A percentile compares a stretch with the other conserved stretches of the same genome.
Evolutionary conservation across 495 filamentous ascomycete species (phyloP).

Genomic region (Penicillium argentinense): DNA sequence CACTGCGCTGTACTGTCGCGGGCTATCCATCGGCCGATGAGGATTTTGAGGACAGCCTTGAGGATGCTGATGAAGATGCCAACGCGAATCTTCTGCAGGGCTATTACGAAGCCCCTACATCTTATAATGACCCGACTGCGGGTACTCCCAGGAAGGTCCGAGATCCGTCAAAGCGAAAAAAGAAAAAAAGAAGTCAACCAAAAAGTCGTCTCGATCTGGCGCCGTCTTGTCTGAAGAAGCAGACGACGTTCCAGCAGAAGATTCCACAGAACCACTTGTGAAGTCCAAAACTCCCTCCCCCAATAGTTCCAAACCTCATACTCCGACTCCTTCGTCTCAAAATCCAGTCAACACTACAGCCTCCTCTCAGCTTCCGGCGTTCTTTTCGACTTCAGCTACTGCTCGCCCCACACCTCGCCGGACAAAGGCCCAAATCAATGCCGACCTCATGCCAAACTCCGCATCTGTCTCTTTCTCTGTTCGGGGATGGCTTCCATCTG

Average conservation of each 20-base stretch:
- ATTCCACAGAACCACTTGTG: constrained; percentile 3
- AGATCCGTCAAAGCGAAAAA: constrained; percentile 37
- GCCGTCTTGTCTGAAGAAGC: constrained; percentile 28
- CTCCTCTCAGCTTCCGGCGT: constrained; percentile 21
- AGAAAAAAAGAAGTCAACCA: constrained; percentile 43
- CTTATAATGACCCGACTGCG: constrained; percentile 32
- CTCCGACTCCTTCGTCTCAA: constrained; percentile 21
- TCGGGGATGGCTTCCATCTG: constrained; percentile 93
- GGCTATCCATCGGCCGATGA: constrained; percentile 55
- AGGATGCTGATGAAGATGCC: constrained; percentile 41
- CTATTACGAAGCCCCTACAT: constrained; percentile 56
- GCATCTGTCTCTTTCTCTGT: constrained; percentile 87
- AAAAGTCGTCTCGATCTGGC: constrained; percentile 35
- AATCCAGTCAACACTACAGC: not conserved
- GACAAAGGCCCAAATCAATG: constrained; percentile 64
- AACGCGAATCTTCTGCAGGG: constrained; percentile 47
- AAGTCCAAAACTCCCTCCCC: constrained; percentile 21
- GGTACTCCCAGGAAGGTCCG: constrained; percentile 22
- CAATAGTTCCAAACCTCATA: constrained; percentile 29
- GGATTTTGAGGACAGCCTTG: constrained; percentile 58
- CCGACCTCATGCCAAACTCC: constrained; percentile 85
- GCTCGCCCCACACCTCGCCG: constrained; percentile 33
- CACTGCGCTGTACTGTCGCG: constrained; percentile 76
- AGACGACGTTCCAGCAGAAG: constrained; percentile 19
- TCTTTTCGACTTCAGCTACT: constrained; percentile 30